phyloP scores from a whole-genome alignment of 2,329 filamentous ascomycete species.

The Daldinia eschscholtzii region DNA sequence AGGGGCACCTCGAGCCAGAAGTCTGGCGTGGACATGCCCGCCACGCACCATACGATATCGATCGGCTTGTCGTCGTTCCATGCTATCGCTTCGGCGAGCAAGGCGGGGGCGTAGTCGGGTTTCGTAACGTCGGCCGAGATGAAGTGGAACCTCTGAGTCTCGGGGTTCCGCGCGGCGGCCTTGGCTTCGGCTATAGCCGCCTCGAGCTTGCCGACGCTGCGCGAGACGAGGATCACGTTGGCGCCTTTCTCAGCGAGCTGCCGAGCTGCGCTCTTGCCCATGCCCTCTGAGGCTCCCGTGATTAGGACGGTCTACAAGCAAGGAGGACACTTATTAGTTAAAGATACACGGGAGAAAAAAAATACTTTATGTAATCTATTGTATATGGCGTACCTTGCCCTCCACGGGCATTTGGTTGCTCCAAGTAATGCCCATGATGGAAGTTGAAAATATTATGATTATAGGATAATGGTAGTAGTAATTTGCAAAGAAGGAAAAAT shows the following conservation, averaged over 20 bases:
- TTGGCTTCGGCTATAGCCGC: slow-evolving; percentile 69
- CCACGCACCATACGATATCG: slow-evolving; percentile 92
- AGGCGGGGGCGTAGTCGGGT: slow-evolving; percentile 74
- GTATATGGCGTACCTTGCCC: slow-evolving; percentile 74
- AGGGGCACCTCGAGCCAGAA: slow-evolving; percentile 83
- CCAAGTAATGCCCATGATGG: slow-evolving; percentile 75
- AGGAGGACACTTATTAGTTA: slow-evolving; percentile 1
- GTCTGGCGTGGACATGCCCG: slow-evolving; percentile 78
- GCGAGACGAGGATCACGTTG: slow-evolving; percentile 86
- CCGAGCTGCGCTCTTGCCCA: slow-evolving; percentile 82
- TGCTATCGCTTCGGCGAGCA: slow-evolving; percentile 77
- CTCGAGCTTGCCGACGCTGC: slow-evolving; percentile 80
- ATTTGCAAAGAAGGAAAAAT: slow-evolving; percentile 38
- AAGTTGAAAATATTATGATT: slow-evolving; percentile 54
- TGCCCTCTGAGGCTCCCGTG: slow-evolving; percentile 92
- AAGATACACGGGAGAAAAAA: slow-evolving; percentile 27
- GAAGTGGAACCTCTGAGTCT: slow-evolving; percentile 82
- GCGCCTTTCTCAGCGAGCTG: slow-evolving; percentile 86
- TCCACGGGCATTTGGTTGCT: slow-evolving; percentile 84
- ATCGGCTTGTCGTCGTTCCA: slow-evolving; percentile 83
- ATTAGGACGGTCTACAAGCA: slow-evolving; percentile 82
- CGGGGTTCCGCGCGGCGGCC: slow-evolving; percentile 73
- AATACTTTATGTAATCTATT: slow-evolving; percentile 15
- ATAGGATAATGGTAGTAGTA: slow-evolving; percentile 41
- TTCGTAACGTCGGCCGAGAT: slow-evolving; percentile 86